Base-by-base conservation (phyloP, 73 alveolate species). In the Paramecium octaurelia region DNA sequence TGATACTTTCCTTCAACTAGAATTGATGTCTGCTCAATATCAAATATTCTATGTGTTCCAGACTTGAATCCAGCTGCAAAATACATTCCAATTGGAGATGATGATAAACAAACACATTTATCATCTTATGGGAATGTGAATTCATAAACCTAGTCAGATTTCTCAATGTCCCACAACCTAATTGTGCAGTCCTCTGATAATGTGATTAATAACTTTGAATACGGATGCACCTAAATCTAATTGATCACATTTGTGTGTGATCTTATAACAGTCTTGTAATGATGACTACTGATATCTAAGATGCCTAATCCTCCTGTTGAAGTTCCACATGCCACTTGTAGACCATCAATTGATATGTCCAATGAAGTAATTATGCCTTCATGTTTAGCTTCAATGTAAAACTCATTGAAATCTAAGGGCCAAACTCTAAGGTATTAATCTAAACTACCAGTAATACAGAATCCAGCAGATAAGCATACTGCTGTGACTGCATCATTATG, bases 371-470 rank as follows among this genome's bases (percentile, higher is more conserved):
- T 98, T 6, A 98, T 97, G 16, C 98, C 98, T 92, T 98, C 99
- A 94, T 98, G 99, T 71, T 97, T 97, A 8, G 99, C 99, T 89
- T 98, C 99, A 90, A 98, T 98, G 85, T 96, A 95, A 95, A 97
- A 98, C 88, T 98, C 99, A 48, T 97, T 86, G 77, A 98, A 98
- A 86, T 98, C 99, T 20, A 98, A 94, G 8, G 99, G 99, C 99
- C 99, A 98, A 23, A 98, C 98, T 95, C 99, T 95, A 16, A 97
- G 91, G 75, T 87, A 96, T 38, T 98, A 93, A 93, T 98, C 99
- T 86, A 95, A 97, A 92, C 98, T 94, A 0, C 99, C 99, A 9
- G 99, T 98, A 4, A 96, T 99, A 89, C 99, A 98, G 86, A 98
- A 98, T 16, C 99, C 94, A 69, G 94, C 94, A 12, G 85, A 44